phyloP scores from a whole-genome alignment of 2,329 filamentous ascomycete genomes.

The Fusarium piperis region DNA sequence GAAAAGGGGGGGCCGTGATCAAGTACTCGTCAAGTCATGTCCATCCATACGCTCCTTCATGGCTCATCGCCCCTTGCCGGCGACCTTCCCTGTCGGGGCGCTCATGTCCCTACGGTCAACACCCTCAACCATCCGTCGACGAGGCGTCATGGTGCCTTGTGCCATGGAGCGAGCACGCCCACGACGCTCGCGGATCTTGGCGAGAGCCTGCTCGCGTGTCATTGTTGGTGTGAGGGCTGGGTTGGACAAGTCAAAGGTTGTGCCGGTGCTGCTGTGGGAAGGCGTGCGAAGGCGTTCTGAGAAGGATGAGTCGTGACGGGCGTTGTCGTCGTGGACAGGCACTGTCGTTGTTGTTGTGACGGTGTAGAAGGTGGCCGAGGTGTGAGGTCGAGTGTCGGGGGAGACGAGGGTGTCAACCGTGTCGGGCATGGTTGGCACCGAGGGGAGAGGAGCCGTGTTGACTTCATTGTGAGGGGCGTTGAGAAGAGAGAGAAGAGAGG shows the following conservation, averaged over 20 bases:
- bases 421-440: conserved; percentile 51
- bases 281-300: conserved; percentile 58
- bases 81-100: conserved; percentile 52
- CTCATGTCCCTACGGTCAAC: conserved; percentile 59
- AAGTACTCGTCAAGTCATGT: conserved; percentile 38
- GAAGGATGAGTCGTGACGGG: conserved; percentile 52
- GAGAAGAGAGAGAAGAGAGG: conserved; percentile 69
- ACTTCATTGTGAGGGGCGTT: conserved; percentile 60
- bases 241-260: conserved; percentile 63
- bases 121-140: conserved; percentile 66
- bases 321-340: conserved; percentile 59
- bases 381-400: conserved; percentile 54
- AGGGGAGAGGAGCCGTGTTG: conserved; percentile 47
- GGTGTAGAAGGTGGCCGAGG: conserved; percentile 57
- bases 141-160: conserved; percentile 65
- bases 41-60: conserved; percentile 6
- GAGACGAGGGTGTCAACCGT: conserved; percentile 30
- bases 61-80: conserved; percentile 33
- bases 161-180: conserved; percentile 76
- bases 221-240: conserved; percentile 72
- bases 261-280: conserved; percentile 48
- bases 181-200: conserved; percentile 77
- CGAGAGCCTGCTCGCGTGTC: conserved; percentile 78
- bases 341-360: conserved; percentile 63
- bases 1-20: conserved; percentile 11